Conservation (phyloP, 2,329 filamentous ascomycete genomes). For the Phialophora chinensis region DNA sequence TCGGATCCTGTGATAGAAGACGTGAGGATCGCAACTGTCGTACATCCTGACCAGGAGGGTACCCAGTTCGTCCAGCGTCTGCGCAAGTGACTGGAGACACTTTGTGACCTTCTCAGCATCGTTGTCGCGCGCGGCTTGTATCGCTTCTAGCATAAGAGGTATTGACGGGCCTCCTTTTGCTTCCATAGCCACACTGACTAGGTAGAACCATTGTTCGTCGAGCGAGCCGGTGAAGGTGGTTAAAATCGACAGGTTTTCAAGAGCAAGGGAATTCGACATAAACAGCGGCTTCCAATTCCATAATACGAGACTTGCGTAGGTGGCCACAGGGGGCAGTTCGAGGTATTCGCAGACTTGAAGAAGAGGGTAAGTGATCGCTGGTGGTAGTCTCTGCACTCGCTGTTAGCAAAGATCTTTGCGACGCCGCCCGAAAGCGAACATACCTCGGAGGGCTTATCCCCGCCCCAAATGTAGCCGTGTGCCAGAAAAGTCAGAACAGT, state of each 20-base stretch:
- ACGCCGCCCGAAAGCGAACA: conserved; percentile 14
- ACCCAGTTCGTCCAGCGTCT: conserved; percentile 84
- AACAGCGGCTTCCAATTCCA: conserved; percentile 99
- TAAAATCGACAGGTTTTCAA: conserved; percentile 87
- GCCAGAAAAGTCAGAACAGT: conserved; percentile 77
- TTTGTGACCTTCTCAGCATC: conserved; percentile 75
- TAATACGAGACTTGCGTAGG: conserved; percentile 86
- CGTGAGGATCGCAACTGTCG: conserved; percentile 89
- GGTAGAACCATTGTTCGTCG: conserved; percentile 98
- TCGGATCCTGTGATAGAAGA: conserved; percentile 96
- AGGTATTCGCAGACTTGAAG: conserved; percentile 76
- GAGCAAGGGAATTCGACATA: conserved; percentile 76
- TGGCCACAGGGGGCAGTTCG: conserved; percentile 89
- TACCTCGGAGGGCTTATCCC: conserved; percentile 74
- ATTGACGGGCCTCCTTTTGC: conserved; percentile 86
- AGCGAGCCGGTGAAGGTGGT: conserved; percentile 91
- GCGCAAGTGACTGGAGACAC: conserved; percentile 81
- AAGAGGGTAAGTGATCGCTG: conserved; percentile 81
- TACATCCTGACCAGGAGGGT: conserved; percentile 85
- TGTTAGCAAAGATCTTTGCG: neutral
- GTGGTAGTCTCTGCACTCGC: conserved; percentile 67
- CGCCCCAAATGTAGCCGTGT: conserved; percentile 90
- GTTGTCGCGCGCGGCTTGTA: conserved; percentile 74
- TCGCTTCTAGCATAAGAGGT: conserved; percentile 85
- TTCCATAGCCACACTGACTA: conserved; percentile 94